These are phyloP conservation scores for Talaromyces sp. DNA, from an alignment of 2,329 filamentous ascomycete genomes.

Conservation along the genomic window DNA sequence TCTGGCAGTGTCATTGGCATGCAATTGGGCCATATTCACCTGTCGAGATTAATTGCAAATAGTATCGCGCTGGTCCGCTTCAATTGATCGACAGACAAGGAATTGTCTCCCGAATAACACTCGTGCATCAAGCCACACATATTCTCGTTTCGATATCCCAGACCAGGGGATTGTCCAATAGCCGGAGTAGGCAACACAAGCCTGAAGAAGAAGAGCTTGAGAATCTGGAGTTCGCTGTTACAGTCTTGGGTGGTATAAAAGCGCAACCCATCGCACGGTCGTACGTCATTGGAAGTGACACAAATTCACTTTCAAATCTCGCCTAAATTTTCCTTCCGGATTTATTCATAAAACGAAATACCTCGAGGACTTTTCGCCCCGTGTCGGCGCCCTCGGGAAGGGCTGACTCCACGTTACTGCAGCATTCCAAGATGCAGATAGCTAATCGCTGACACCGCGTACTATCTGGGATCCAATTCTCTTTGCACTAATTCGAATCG, in stretches of 20 bases:
- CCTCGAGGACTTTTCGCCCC: conserved; percentile 5
- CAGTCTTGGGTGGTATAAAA: conserved; percentile 9
- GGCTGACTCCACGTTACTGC: conserved; percentile 39
- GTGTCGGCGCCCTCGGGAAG: conserved; percentile 41
- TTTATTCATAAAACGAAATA: not conserved
- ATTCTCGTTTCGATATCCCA: not conserved
- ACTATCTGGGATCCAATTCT: conserved; percentile 40
- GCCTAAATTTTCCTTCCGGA: not conserved
- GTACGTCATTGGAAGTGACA: conserved; percentile 14
- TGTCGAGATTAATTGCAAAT: conserved; percentile 16
- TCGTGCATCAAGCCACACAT: not conserved
- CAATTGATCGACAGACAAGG: conserved; percentile 20
- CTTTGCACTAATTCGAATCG: conserved; percentile 24
- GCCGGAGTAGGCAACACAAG: not conserved
- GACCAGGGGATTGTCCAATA: not conserved
- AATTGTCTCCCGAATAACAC: conserved; percentile 6
- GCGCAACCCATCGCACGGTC: conserved; percentile 7
- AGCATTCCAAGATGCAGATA: conserved; percentile 44
- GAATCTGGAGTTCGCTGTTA: not conserved
- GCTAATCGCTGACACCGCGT: conserved; percentile 36
- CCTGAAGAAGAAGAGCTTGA: conserved; percentile 2
- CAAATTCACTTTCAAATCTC: conserved; percentile 1
- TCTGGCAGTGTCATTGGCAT: conserved; percentile 1
- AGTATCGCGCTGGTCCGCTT: conserved; percentile 17
- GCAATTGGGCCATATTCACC: not conserved